Conservation (phyloP, 805 yeast genomes). For the Ogataea haglerorum region DNA sequence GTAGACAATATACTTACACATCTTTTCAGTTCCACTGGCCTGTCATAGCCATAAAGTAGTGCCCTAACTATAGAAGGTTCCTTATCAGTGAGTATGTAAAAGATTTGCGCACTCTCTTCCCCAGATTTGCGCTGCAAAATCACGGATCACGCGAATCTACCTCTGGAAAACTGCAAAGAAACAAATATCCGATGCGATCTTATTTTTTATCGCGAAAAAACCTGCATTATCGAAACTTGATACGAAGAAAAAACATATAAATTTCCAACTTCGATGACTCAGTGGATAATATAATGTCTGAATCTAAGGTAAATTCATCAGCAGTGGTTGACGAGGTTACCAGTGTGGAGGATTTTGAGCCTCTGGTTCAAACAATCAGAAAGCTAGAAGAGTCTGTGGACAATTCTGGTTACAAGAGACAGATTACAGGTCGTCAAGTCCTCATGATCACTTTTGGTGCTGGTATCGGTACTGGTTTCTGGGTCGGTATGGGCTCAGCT, state of each 20-base stretch:
- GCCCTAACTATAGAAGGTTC: too few species aligned
- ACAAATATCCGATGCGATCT: background rate
- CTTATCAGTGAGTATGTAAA: too few species aligned
- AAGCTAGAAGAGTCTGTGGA: conserved; percentile 14
- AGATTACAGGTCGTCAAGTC: conserved; percentile 42
- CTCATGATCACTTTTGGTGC: conserved; percentile 81
- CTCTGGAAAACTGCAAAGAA: too few species aligned
- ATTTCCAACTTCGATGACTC: background rate
- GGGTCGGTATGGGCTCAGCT: conserved; percentile 55
- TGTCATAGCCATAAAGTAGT: too few species aligned
- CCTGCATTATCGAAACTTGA: background rate
- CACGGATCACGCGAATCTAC: too few species aligned
- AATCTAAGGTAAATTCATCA: background rate
- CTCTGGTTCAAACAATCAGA: conserved; percentile 36
- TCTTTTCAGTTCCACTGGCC: too few species aligned
- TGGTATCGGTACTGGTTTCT: conserved; percentile 75
- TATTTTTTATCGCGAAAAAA: background rate
- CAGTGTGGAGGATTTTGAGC: conserved; percentile 29
- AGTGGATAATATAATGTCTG: background rate
- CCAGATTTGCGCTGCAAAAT: too few species aligned
- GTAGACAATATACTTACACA: too few species aligned
- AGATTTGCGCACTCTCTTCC: too few species aligned
- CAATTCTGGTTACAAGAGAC: conserved; percentile 34
- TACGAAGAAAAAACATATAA: background rate
- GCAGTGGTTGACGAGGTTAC: conserved; percentile 9